Conservation (phyloP, 306 rosid genomes). For the Begonia loranthoides region DNA sequence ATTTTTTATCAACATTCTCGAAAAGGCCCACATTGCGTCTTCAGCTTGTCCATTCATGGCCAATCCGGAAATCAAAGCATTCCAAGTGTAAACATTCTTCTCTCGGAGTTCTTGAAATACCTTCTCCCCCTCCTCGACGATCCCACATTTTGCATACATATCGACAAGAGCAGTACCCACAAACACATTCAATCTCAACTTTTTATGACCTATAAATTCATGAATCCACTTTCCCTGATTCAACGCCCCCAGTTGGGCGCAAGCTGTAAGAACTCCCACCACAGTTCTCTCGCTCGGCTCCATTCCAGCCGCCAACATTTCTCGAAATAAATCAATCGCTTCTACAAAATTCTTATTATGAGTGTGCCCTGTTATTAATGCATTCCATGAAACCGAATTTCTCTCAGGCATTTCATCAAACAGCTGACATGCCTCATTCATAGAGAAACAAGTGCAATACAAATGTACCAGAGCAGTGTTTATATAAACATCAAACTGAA, state of each 20-base stretch:
- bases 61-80: slow-evolving; percentile 11
- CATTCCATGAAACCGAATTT: slow-evolving; percentile 11
- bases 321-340: slow-evolving; percentile 7
- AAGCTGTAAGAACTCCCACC: slow-evolving; percentile 11
- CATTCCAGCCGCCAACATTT: slow-evolving; percentile 6
- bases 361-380: slow-evolving; percentile 9
- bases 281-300: slow-evolving; percentile 9
- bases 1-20: slow-evolving; percentile 10
- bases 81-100: slow-evolving; percentile 6
- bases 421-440: slow-evolving; percentile 2
- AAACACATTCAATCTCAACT: slow-evolving; percentile 10
- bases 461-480: slow-evolving; percentile 12
- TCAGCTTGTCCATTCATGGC: slow-evolving; percentile 11
- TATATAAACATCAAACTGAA: slow-evolving; percentile 5
- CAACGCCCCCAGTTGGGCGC: slow-evolving; percentile 11
- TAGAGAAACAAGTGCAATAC: slow-evolving; percentile 6
- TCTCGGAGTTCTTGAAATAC: slow-evolving; percentile 6
- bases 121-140: slow-evolving; percentile 9
- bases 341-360: slow-evolving; percentile 8
- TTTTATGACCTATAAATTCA: slow-evolving; percentile 5
- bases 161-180: slow-evolving; percentile 12
- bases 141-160: slow-evolving; percentile 15
- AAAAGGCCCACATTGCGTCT: slow-evolving; percentile 9
- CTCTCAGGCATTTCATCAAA: slow-evolving; percentile 10
- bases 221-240: slow-evolving; percentile 12